Evolutionary conservation across 2,329 filamentous ascomycete genomes (phyloP).

Genomic region (Neopestalotiopsis rosae): DNA sequence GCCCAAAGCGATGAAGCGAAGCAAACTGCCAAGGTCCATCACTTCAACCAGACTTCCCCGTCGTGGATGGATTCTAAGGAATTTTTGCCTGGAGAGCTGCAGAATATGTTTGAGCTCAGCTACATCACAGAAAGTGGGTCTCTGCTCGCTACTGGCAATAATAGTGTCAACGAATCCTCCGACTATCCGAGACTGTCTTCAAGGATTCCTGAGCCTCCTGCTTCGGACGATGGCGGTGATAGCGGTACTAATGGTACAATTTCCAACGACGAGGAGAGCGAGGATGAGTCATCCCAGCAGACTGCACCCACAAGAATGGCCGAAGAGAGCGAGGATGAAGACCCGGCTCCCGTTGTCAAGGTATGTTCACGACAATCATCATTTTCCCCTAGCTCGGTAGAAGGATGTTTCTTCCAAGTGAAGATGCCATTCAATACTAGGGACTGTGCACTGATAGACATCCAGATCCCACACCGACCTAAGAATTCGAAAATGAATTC

Average conservation of each 20-base stretch:
- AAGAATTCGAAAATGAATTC: constrained; percentile 19
- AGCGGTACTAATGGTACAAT: constrained; percentile 54
- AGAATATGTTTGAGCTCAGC: constrained; percentile 78
- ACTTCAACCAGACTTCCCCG: constrained; percentile 56
- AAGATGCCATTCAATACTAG: neutral
- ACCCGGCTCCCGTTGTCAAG: constrained; percentile 36
- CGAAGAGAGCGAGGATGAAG: constrained; percentile 64
- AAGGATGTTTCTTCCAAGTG: neutral
- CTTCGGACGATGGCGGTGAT: constrained; percentile 52
- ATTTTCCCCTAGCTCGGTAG: neutral
- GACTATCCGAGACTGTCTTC: constrained; percentile 59
- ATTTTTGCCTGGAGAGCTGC: constrained; percentile 67
- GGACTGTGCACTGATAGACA: neutral
- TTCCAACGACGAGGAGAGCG: constrained; percentile 59
- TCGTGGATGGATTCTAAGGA: constrained; percentile 57
- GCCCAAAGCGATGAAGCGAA: neutral
- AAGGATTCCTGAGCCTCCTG: constrained; percentile 46
- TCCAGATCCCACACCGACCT: constrained; percentile 27
- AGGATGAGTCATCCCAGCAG: constrained; percentile 49
- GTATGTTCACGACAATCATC: constrained; percentile 31
- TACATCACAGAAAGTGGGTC: constrained; percentile 65
- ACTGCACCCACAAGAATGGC: constrained; percentile 57
- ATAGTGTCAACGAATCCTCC: constrained; percentile 62
- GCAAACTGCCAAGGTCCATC: constrained; percentile 33
- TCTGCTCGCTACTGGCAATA: constrained; percentile 74